Percentiles rank a stretch among this genome's conserved stretches.
These are phyloP conservation scores for Forsythia viridissima DNA, from an alignment of 257 asterid genomes.

Conservation along the genomic window DNA sequence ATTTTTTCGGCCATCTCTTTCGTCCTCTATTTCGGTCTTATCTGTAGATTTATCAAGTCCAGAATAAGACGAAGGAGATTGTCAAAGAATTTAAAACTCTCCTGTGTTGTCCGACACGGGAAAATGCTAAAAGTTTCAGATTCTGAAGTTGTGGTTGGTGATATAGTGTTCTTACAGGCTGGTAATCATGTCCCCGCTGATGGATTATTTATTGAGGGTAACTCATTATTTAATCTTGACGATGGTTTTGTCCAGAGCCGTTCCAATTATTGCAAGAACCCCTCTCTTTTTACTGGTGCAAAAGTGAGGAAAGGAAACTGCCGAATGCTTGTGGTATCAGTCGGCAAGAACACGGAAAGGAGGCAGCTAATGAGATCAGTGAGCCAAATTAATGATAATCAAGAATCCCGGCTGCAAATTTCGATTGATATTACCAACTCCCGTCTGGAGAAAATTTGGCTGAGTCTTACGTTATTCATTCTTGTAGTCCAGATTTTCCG, in stretches of 20 bases:
- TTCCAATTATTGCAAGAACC: not conserved
- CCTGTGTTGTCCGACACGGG: slow-evolving; percentile 31
- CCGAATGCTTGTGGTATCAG: slow-evolving; percentile 39
- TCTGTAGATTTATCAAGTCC: slow-evolving; percentile 20
- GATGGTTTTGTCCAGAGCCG: not conserved
- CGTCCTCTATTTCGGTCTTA: slow-evolving; percentile 18
- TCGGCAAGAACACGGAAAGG: slow-evolving; percentile 44
- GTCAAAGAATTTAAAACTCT: not conserved
- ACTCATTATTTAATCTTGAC: slow-evolving; percentile 1
- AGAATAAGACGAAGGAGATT: slow-evolving; percentile 18
- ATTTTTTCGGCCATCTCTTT: slow-evolving; percentile 22
- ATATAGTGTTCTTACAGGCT: slow-evolving; percentile 27
- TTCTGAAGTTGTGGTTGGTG: slow-evolving; percentile 48
- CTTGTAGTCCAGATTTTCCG: slow-evolving; percentile 38
- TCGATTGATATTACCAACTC: slow-evolving; percentile 30
- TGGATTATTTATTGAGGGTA: slow-evolving; percentile 30
- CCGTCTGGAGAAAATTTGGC: slow-evolving; percentile 35
- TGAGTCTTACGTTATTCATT: slow-evolving; percentile 35
- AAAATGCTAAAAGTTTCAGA: slow-evolving; percentile 8
- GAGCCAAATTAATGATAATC: not conserved
- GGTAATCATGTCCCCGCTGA: slow-evolving; percentile 49
- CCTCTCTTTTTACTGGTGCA: slow-evolving; percentile 26
- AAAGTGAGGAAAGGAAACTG: slow-evolving; percentile 31
- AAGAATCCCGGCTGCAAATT: slow-evolving; percentile 19
- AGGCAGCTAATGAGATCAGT: slow-evolving; percentile 19